These are phyloP conservation scores for Syzygium syzygioides DNA, from an alignment of 441 rosid species.

Conservation along the genomic window DNA sequence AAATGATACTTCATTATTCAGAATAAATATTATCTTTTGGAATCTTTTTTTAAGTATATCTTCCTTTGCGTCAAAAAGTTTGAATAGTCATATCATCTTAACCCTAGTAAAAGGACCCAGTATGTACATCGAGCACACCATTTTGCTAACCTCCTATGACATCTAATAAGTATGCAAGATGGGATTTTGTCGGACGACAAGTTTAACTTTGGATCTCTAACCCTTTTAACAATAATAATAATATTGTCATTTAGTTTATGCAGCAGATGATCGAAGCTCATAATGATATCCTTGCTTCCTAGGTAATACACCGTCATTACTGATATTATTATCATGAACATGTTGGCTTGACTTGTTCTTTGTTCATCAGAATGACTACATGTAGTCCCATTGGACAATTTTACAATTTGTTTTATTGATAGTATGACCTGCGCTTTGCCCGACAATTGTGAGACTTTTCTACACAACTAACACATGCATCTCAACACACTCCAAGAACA, in stretches of 20 bases:
- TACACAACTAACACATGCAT: neutral
- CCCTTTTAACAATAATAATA: neutral
- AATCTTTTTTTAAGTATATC: no score
- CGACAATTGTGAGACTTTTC: neutral
- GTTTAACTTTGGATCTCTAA: neutral
- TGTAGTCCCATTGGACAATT: neutral
- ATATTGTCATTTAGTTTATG: neutral
- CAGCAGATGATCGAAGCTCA: neutral
- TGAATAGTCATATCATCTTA: neutral
- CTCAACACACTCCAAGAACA: neutral
- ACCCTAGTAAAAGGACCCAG: neutral
- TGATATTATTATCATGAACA: neutral
- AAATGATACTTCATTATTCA: no score
- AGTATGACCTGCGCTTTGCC: neutral
- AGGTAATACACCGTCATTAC: neutral
- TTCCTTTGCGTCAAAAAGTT: neutral
- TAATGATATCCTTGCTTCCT: neutral
- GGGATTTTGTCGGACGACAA: neutral
- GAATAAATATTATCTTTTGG: no score
- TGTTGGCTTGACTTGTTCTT: neutral
- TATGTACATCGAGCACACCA: neutral
- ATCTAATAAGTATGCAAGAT: neutral
- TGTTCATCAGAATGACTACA: neutral
- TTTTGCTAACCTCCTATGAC: neutral
- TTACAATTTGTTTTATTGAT: neutral